A percentile compares a stretch with the other conserved stretches of the same genome.
Conservation (phyloP, 148 eudicot genomes). For the Cornus suecica region DNA sequence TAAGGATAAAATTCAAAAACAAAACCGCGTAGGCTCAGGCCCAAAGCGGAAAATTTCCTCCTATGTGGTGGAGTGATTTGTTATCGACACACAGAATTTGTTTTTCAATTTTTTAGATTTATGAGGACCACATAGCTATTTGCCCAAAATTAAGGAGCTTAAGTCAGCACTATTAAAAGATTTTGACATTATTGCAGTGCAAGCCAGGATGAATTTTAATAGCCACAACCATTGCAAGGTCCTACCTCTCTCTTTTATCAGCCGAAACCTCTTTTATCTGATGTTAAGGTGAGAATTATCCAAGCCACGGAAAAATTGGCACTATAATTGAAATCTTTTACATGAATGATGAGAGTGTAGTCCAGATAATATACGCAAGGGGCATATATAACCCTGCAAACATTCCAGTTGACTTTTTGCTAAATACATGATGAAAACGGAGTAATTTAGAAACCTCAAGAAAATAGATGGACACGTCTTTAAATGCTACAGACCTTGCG, state of each 20-base stretch:
- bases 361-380: not conserved
- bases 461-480: not conserved
- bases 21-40: too few relatives aligned
- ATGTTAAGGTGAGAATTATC: not conserved
- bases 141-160: not conserved
- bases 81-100: not conserved
- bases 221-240: not conserved
- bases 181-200: not conserved
- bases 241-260: not conserved
- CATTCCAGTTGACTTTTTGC: too few relatives aligned
- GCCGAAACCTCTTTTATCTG: not conserved
- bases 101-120: not conserved
- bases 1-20: too few relatives aligned
- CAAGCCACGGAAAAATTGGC: not conserved
- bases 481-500: too few relatives aligned
- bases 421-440: not conserved
- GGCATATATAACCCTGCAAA: not conserved
- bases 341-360: not conserved
- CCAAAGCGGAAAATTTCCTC: too few relatives aligned
- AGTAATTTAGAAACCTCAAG: not conserved
- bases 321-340: not conserved
- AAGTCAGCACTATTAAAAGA: too few relatives aligned
- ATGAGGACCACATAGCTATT: not conserved
- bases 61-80: not conserved
- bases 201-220: not conserved